Evolutionary conservation across 768 basidiomycete genomes (phyloP), one percentile per base, ranked within the genome.

Genomic region (Lentinula boryana): DNA sequence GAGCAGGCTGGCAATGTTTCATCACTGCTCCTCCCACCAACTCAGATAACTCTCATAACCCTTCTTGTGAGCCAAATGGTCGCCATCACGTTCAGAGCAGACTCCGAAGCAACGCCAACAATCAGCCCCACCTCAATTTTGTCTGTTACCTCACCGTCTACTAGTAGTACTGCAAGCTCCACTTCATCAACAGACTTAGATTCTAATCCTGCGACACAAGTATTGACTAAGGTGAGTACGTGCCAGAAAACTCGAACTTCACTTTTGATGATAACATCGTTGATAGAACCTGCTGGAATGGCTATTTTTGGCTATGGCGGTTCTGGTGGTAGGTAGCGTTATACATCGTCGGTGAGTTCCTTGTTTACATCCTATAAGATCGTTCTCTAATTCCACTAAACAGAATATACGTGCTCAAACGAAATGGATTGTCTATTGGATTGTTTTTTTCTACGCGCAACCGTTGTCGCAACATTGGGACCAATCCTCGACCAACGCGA

Each of bases 221-320:
- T 15, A 9, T 23, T 56, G 6, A 56, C 55, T 40, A 56, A 56
- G 38, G 55, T 56, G 8, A 31, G 40, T 44, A 3, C 18, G 9
- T 18, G 10, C 27, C 27, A 32, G 16, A 51, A 8, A 4, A 4
- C 4, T 16, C 8, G 7, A 32, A 16, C 16, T 16, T 51, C 15
- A 15, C 50, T 27, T 33, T 16, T 5, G 5, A n/a, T 10, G 13
- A 32, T 10, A 4, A 18, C 32, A 53, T 55, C 55, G 18, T 43
- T 56, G 1, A 41, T 21, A 56, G 55, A 32, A 56, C 15, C 44
- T 58, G 46, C 38, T 58, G 46, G 21, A 58, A 58, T 58, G 57
- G 57, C 44, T 58, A 0, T 48, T 58, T 21, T 9, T 58, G 23
- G 32, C 23, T 27, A 16, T 58, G 18, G 46, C 21, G 13, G 18